A percentile compares a stretch with the other conserved stretches of the same genome.
Evolutionary conservation across 1,284 basidiomycete species (phyloP).

Genomic region (Cryptococcus wingfieldii): DNA sequence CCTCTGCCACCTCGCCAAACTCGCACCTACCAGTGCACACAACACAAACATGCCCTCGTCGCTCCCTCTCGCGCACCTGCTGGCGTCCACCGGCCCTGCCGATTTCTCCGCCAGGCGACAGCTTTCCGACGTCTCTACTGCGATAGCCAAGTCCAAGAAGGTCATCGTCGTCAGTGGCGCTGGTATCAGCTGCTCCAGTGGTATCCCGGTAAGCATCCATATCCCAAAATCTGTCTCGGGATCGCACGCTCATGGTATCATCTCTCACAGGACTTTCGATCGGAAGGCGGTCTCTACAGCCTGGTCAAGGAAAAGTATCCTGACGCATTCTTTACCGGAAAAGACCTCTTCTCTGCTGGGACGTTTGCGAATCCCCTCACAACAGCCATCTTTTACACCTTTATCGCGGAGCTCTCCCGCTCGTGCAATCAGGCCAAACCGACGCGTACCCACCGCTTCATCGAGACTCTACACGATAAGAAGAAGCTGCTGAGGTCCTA

Average conservation of each 20-base stretch:
- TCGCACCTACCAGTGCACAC: neutral
- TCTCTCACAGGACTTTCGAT: conserved; percentile 72
- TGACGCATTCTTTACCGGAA: conserved; percentile 75
- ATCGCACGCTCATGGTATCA: neutral
- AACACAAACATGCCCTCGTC: conserved; percentile 26
- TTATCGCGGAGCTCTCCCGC: conserved; percentile 82
- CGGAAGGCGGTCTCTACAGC: conserved; percentile 78
- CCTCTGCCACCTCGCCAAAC: neutral
- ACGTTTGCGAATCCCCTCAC: conserved; percentile 75
- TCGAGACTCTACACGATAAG: conserved; percentile 76
- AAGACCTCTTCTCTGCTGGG: conserved; percentile 83
- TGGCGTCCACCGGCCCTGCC: conserved; percentile 19
- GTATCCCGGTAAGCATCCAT: conserved; percentile 69
- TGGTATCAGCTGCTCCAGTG: conserved; percentile 86
- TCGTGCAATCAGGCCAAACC: conserved; percentile 76
- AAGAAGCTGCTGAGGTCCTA: conserved; percentile 82
- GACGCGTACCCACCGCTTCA: conserved; percentile 80
- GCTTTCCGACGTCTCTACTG: conserved; percentile 64
- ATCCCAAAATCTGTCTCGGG: neutral
- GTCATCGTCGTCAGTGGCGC: conserved; percentile 85
- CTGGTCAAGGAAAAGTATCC: conserved; percentile 81
- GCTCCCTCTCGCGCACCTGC: conserved; percentile 32
- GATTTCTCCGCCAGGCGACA: conserved; percentile 37
- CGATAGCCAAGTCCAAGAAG: conserved; percentile 75
- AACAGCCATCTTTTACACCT: conserved; percentile 85